These are phyloP conservation scores for Sclerotinia borealis DNA, from an alignment of 2,329 filamentous ascomycete species.

Conservation along the genomic window DNA sequence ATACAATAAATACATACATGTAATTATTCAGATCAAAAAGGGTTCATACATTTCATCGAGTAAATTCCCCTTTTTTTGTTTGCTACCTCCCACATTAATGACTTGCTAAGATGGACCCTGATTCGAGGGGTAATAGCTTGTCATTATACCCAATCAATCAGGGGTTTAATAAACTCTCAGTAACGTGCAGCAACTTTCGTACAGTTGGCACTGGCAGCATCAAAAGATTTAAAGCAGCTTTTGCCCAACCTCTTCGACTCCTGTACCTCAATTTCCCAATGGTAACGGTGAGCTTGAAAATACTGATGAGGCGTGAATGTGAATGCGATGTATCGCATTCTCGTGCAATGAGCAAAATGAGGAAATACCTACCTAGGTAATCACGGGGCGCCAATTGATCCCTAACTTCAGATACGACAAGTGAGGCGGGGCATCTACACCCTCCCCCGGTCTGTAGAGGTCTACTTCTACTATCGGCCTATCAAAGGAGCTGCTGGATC, in stretches of 20 bases:
- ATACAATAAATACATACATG: background rate
- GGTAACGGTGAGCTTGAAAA: slow-evolving; percentile 9
- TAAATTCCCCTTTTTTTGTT: background rate
- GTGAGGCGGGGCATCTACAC: slow-evolving; percentile 7
- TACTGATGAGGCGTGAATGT: background rate
- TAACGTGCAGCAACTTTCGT: slow-evolving; percentile 11
- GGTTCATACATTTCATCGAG: background rate
- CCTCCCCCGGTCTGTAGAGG: background rate
- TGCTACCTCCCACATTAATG: slow-evolving; percentile 1
- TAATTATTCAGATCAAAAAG: background rate
- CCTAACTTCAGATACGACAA: slow-evolving; percentile 1
- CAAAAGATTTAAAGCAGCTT: background rate
- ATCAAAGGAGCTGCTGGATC: background rate
- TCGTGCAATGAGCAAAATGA: slow-evolving; percentile 1
- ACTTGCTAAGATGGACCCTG: slow-evolving; percentile 8
- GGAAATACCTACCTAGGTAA: background rate
- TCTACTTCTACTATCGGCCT: background rate
- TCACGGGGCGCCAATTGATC: slow-evolving; percentile 6
- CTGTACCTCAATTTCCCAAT: background rate
- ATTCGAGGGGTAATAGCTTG: slow-evolving; percentile 13
- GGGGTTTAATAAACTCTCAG: background rate
- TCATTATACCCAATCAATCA: background rate
- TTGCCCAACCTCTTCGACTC: slow-evolving; percentile 8
- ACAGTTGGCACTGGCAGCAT: slow-evolving; percentile 10
- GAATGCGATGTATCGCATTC: slow-evolving; percentile 10